A percentile compares a stretch with the other conserved stretches of the same genome.
These are phyloP conservation scores for Backusella circina DNA, from an alignment of 192 early-diverging fungal genomes.

Conservation along the genomic window DNA sequence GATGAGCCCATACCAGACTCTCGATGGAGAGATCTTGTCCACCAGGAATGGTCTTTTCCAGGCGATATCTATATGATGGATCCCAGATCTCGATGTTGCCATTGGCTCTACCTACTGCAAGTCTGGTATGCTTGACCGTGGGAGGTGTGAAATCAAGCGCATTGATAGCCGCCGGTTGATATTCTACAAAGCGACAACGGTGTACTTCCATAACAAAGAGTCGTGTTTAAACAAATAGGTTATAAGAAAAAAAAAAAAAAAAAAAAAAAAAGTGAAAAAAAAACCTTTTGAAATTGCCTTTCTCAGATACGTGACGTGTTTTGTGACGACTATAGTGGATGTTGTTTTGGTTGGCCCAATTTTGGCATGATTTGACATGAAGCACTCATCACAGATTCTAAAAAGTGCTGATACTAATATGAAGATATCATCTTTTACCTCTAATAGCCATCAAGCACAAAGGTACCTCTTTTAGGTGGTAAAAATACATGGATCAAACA, in stretches of 20 bases:
- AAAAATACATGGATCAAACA: too few species aligned
- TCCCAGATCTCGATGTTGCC: slow-evolving; percentile 95
- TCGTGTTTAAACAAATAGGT: background rate
- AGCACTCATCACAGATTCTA: too few species aligned
- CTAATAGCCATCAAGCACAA: too few species aligned
- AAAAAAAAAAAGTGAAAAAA: background rate
- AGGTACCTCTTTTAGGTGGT: too few species aligned
- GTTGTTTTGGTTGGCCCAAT: background rate
- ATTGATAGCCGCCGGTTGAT: slow-evolving; percentile 80
- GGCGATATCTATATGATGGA: slow-evolving; percentile 59
- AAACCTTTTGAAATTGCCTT: too few species aligned
- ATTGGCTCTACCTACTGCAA: slow-evolving; percentile 88
- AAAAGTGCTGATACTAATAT: too few species aligned
- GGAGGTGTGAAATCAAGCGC: slow-evolving; percentile 74
- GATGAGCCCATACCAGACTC: slow-evolving; percentile 80
- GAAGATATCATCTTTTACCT: too few species aligned
- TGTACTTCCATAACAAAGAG: slow-evolving; percentile 63
- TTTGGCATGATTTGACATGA: too few species aligned
- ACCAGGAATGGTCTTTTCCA: slow-evolving; percentile 88
- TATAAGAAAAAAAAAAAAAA: background rate
- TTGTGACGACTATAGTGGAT: background rate
- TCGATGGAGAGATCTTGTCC: slow-evolving; percentile 71
- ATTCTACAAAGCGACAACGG: slow-evolving; percentile 84
- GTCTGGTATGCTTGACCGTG: slow-evolving; percentile 40
- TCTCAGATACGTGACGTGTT: background rate